Evolutionary conservation across 192 early-diverging fungal genomes (phyloP).

Genomic region (Coemansia sp.): DNA sequence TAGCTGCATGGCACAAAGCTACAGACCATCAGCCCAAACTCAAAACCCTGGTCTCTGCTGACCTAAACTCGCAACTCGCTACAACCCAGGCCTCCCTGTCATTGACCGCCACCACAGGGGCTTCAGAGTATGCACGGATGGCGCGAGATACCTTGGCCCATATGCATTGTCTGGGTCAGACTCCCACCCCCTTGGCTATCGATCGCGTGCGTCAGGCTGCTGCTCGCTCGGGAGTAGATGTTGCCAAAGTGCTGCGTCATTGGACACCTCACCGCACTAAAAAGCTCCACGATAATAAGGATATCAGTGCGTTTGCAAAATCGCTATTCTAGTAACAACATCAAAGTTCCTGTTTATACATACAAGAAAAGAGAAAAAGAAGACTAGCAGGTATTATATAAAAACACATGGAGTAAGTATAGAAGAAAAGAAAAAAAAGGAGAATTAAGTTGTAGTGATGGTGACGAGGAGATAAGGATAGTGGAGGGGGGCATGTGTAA

Average conservation of each 20-base stretch:
- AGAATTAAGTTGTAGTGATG: background rate
- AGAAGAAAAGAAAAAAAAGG: slow-evolving; percentile 4
- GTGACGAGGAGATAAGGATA: background rate
- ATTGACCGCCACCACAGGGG: background rate
- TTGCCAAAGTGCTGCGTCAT: slow-evolving; percentile 9
- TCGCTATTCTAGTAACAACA: slow-evolving; percentile 22
- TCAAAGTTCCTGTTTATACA: background rate
- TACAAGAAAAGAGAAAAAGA: background rate
- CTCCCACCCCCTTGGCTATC: slow-evolving; percentile 2
- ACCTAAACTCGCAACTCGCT: background rate
- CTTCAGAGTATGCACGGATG: background rate
- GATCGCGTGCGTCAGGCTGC: slow-evolving; percentile 27
- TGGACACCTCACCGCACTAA: slow-evolving; percentile 20
- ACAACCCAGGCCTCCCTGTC: background rate
- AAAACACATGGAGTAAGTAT: background rate
- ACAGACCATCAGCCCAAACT: background rate
- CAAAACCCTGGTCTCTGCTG: background rate
- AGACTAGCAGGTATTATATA: slow-evolving; percentile 3
- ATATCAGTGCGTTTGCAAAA: slow-evolving; percentile 34
- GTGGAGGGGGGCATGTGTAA: slow-evolving; percentile 7
- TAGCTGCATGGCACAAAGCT: background rate
- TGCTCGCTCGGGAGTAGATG: slow-evolving; percentile 5
- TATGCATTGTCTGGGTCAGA: slow-evolving; percentile 33
- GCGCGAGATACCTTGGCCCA: slow-evolving; percentile 21
- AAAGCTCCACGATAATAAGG: slow-evolving; percentile 10